Evolutionary conservation across 1,139 yeast species (phyloP).

Genomic region (Debaryomyces robertsiae): DNA sequence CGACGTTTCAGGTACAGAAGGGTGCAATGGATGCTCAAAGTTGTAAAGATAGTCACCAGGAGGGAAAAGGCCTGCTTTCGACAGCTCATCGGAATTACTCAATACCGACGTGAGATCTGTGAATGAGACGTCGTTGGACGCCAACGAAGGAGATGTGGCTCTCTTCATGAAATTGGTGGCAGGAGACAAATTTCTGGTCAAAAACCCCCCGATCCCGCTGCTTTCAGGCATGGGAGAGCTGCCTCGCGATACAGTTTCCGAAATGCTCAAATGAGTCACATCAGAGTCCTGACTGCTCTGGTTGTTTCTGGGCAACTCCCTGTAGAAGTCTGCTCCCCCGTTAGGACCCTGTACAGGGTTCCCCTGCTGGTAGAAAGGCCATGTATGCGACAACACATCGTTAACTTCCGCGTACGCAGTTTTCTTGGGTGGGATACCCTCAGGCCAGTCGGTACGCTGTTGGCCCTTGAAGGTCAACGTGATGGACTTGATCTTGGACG

Average conservation of each 20-base stretch:
- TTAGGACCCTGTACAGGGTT: conserved; percentile 30
- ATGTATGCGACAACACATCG: conserved; percentile 74
- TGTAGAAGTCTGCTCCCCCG: conserved; percentile 59
- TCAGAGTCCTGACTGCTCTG: conserved; percentile 21
- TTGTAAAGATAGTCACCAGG: conserved; percentile 93
- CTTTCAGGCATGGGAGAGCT: conserved; percentile 23
- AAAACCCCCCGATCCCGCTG: conserved; percentile 23
- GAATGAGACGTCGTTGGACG: conserved; percentile 20
- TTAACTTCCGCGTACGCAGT: conserved; percentile 63
- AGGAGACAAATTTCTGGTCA: conserved; percentile 33
- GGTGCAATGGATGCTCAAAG: conserved; percentile 85
- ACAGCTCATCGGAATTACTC: conserved; percentile 23
- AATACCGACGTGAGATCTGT: conserved; percentile 24
- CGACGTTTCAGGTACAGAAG: conserved; percentile 80
- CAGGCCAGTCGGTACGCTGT: conserved; percentile 95
- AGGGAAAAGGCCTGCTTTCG: conserved; percentile 39
- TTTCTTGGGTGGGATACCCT: conserved; percentile 92
- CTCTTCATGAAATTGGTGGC: conserved; percentile 38
- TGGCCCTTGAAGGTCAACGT: conserved; percentile 67
- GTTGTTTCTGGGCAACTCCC: conserved; percentile 31
- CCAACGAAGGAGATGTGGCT: conserved; percentile 41
- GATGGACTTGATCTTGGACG: conserved; percentile 74
- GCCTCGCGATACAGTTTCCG: conserved; percentile 24
- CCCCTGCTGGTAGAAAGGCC: conserved; percentile 75
- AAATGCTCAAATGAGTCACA: conserved; percentile 35